These are phyloP conservation scores for Candida qinlingensis DNA, from an alignment of 805 yeast genomes.

Conservation along the genomic window DNA sequence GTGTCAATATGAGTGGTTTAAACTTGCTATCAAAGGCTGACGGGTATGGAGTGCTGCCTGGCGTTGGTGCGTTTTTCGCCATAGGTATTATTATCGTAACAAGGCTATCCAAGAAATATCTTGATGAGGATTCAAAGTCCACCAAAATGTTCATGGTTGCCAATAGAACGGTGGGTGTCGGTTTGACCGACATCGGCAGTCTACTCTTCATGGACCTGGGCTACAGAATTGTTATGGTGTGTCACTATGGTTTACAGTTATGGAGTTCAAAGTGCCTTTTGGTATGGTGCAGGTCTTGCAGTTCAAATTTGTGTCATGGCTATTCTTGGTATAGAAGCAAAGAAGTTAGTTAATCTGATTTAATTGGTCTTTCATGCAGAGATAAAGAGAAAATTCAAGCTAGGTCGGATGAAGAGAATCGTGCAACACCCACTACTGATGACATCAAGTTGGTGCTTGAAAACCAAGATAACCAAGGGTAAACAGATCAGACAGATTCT, in stretches of 20 bases:
- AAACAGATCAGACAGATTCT: too few species aligned
- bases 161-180: conserved; percentile 33
- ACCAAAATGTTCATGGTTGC: conserved; percentile 38
- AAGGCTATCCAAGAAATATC: conserved; percentile 27
- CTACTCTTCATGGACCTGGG: conserved; percentile 43
- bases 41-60: conserved; percentile 37
- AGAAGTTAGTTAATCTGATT: conserved; percentile 32
- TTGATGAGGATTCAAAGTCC: conserved; percentile 36
- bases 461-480: too few species aligned
- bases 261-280: conserved; percentile 34
- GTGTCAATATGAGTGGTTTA: conserved; percentile 23
- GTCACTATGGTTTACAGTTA: conserved; percentile 34
- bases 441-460: too few species aligned
- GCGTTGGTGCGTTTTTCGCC: conserved; percentile 40
- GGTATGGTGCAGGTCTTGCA: conserved; percentile 32
- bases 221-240: conserved; percentile 31
- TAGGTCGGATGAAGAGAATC: too few species aligned
- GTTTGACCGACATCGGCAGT: conserved; percentile 37
- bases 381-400: too few species aligned
- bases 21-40: conserved; percentile 26
- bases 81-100: conserved; percentile 33
- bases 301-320: conserved; percentile 32
- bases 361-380: too few species aligned
- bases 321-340: conserved; percentile 31
- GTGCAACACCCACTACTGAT: too few species aligned